A percentile compares a stretch with the other conserved stretches of the same genome.
These are phyloP conservation scores for Botrytis galanthina DNA, from an alignment of 2,329 filamentous ascomycete species.

Conservation along the genomic window DNA sequence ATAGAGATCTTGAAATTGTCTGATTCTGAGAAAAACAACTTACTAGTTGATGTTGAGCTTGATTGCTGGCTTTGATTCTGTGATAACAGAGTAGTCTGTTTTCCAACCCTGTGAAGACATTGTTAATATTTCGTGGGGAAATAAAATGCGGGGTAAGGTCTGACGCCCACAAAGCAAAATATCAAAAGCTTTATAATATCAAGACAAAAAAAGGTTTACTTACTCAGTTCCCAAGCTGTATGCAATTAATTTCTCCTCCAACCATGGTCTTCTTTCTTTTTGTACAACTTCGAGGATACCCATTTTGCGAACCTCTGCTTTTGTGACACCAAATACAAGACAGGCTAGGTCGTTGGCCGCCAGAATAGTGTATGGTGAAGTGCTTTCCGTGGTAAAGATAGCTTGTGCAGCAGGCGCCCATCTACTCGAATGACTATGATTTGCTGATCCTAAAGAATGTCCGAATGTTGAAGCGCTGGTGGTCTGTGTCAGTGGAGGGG, in stretches of 20 bases:
- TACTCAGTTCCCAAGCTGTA: constrained; percentile 49
- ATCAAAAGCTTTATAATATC: neutral
- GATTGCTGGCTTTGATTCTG: constrained; percentile 33
- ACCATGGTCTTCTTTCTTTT: constrained; percentile 82
- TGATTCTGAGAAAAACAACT: neutral
- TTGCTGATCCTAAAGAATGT: constrained; percentile 49
- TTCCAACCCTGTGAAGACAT: constrained; percentile 25
- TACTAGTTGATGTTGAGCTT: constrained; percentile 36
- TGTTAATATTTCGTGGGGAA: constrained; percentile 5
- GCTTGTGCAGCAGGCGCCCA: constrained; percentile 91
- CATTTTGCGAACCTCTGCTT: constrained; percentile 88
- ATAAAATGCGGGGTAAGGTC: neutral
- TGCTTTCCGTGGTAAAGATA: constrained; percentile 93
- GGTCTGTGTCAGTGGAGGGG: constrained; percentile 45
- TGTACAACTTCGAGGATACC: constrained; percentile 94
- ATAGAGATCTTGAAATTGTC: neutral
- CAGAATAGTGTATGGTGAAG: constrained; percentile 90
- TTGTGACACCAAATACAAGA: constrained; percentile 98
- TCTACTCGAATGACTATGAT: constrained; percentile 87
- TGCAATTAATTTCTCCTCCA: constrained; percentile 77
- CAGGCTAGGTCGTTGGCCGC: constrained; percentile 96
- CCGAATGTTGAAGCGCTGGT: constrained; percentile 38
- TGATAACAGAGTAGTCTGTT: constrained; percentile 26
- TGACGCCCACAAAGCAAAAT: neutral
- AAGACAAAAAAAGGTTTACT: neutral